A percentile compares a stretch with the other conserved stretches of the same genome.
Evolutionary conservation across 805 yeast species (phyloP).

Genomic region (Lipomyces oligophaga): DNA sequence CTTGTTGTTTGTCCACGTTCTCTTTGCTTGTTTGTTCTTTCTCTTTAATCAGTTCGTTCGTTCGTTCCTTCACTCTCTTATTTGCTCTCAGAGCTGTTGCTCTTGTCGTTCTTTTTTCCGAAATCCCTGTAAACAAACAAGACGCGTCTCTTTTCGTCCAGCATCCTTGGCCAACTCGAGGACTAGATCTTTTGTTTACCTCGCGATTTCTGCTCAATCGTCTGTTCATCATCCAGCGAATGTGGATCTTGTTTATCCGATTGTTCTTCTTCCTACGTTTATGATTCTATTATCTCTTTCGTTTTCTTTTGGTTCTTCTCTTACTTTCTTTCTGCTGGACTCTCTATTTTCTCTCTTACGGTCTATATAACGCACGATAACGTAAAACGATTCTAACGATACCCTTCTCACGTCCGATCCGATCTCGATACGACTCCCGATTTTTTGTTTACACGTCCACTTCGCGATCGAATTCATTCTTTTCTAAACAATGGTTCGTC

Average conservation of each 20-base stretch:
- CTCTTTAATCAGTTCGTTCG: not conserved
- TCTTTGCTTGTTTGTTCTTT: too few species aligned
- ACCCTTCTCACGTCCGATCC: not conserved
- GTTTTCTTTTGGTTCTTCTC: not conserved
- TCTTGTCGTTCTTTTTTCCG: not conserved
- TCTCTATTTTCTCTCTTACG: not conserved
- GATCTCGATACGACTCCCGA: not conserved
- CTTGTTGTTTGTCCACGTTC: too few species aligned
- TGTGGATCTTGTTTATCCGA: not conserved
- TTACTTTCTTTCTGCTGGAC: not conserved
- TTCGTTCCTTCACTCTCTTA: conserved; percentile 2
- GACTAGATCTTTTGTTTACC: too few species aligned
- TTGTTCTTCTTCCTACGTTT: not conserved
- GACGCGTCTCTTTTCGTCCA: not conserved
- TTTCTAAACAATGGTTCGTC: too few species aligned
- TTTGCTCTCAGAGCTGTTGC: too few species aligned
- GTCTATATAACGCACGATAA: not conserved
- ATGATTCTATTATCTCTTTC: not conserved
- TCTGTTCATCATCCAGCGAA: not conserved
- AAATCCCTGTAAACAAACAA: not conserved
- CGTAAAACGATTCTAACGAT: not conserved
- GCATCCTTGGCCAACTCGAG: too few species aligned
- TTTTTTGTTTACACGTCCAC: not conserved
- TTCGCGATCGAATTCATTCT: too few species aligned
- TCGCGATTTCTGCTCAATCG: too few species aligned